Evolutionary conservation across 2,329 filamentous ascomycete species (phyloP).

Genomic region (Alternaria brassicicola): DNA sequence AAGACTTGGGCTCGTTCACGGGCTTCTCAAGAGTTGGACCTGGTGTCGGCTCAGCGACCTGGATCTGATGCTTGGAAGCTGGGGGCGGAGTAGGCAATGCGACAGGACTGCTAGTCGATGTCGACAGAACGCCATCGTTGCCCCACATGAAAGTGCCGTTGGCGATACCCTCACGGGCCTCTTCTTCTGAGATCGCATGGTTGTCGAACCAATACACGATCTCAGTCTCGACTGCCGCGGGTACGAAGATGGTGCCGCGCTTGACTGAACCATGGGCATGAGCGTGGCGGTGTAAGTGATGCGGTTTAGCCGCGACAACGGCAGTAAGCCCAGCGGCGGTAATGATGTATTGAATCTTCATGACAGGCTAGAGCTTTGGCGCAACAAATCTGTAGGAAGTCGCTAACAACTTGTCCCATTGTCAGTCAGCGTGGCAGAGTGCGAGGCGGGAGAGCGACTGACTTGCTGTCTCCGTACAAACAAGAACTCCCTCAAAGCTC

Average conservation of each 20-base stretch:
- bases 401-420: conserved; percentile 3
- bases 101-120: conserved; percentile 22
- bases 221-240: conserved; percentile 65
- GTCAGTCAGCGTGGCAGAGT: conserved; percentile 15
- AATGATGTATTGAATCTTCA: conserved; percentile 47
- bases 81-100: conserved; percentile 27
- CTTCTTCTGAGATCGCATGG: conserved; percentile 62
- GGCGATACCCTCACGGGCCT: conserved; percentile 74
- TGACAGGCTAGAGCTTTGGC: conserved; percentile 25
- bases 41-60: conserved; percentile 6
- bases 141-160: conserved; percentile 70
- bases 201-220: conserved; percentile 76
- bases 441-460: not conserved
- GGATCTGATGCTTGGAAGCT: conserved; percentile 9
- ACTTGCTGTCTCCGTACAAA: conserved; percentile 14
- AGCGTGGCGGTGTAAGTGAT: conserved; percentile 61
- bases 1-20: not conserved
- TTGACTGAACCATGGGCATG: conserved; percentile 53
- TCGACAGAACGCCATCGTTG: conserved; percentile 61
- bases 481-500: not conserved
- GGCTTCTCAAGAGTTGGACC: conserved; percentile 1
- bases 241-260: conserved; percentile 55
- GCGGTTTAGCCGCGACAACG: conserved; percentile 63
- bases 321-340: conserved; percentile 51
- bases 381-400: not conserved